phyloP scores from a whole-genome alignment of 1,139 yeast genomes.

The Suhomyces anneliseae region DNA sequence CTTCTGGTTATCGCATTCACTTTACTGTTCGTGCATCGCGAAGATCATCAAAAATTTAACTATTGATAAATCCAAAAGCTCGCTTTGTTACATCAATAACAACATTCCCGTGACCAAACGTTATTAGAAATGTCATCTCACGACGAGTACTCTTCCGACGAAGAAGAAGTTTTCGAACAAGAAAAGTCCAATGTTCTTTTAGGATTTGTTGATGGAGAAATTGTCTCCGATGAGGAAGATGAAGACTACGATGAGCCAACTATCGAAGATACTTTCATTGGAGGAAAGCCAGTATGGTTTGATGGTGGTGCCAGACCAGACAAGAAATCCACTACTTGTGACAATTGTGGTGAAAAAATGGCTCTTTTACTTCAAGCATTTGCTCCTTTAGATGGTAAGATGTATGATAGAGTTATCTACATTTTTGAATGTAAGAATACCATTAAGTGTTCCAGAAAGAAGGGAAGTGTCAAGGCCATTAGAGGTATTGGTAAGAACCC shows the following conservation, averaged over 20 bases:
- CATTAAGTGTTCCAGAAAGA: slow-evolving; percentile 57
- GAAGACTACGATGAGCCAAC: slow-evolving; percentile 38
- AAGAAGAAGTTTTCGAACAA: slow-evolving; percentile 30
- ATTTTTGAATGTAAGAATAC: slow-evolving; percentile 71
- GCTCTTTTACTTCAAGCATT: slow-evolving; percentile 74
- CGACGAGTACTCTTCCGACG: slow-evolving; percentile 47
- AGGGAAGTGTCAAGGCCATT: slow-evolving; percentile 70
- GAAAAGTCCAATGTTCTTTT: slow-evolving; percentile 41
- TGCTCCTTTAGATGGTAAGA: slow-evolving; percentile 70
- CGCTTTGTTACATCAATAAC: too few species aligned
- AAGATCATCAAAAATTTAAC: background rate
- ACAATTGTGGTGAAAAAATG: slow-evolving; percentile 60
- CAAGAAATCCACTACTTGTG: slow-evolving; percentile 55
- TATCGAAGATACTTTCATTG: slow-evolving; percentile 74
- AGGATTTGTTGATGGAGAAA: slow-evolving; percentile 64
- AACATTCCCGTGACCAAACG: background rate
- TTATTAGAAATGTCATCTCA: slow-evolving; percentile 27
- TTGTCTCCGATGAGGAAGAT: slow-evolving; percentile 16
- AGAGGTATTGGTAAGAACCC: slow-evolving; percentile 72
- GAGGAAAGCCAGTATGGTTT: slow-evolving; percentile 69
- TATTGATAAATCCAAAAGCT: too few species aligned
- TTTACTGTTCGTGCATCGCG: background rate
- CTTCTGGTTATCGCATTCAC: background rate
- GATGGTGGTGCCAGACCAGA: slow-evolving; percentile 57
- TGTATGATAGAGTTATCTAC: slow-evolving; percentile 79